Evolutionary conservation across 768 basidiomycete species (phyloP).

Genomic region (Leccinum disarticulatum): DNA sequence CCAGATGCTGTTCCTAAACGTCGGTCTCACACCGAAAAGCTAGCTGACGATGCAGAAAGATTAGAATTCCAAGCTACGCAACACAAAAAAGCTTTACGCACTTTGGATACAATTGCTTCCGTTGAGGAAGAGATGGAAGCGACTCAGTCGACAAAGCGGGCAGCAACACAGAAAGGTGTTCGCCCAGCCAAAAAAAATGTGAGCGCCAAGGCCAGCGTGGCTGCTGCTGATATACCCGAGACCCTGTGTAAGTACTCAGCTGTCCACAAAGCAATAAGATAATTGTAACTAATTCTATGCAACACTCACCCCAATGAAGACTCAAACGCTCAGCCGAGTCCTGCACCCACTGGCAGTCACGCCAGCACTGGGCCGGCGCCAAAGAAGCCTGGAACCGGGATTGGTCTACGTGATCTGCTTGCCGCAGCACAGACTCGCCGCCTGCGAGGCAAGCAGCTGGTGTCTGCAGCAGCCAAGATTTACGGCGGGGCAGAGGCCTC

Average conservation of each 20-base stretch:
- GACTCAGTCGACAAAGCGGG: not conserved
- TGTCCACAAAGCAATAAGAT: no score
- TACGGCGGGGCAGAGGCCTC: not conserved
- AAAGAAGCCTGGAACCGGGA: not conserved
- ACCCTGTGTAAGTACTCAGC: not conserved
- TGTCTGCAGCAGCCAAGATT: not conserved
- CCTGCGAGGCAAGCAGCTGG: not conserved
- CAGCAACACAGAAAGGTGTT: not conserved
- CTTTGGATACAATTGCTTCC: not conserved
- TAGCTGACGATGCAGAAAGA: not conserved
- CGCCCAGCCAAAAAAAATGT: not conserved
- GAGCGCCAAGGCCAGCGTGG: not conserved
- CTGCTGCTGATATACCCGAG: not conserved
- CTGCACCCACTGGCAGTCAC: no score
- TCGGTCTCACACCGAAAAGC: not conserved
- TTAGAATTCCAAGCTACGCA: not conserved
- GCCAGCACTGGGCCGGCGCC: not conserved
- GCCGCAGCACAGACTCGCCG: not conserved
- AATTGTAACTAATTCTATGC: not conserved
- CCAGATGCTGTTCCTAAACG: not conserved
- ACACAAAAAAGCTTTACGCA: not conserved
- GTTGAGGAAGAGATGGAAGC: not conserved
- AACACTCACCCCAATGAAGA: not conserved
- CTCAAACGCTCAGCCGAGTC: no score
- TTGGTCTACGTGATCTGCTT: not conserved